These are phyloP conservation scores for Trebouxia sp. DNA, from an alignment of 139 green algal genomes.

Conservation along the genomic window DNA sequence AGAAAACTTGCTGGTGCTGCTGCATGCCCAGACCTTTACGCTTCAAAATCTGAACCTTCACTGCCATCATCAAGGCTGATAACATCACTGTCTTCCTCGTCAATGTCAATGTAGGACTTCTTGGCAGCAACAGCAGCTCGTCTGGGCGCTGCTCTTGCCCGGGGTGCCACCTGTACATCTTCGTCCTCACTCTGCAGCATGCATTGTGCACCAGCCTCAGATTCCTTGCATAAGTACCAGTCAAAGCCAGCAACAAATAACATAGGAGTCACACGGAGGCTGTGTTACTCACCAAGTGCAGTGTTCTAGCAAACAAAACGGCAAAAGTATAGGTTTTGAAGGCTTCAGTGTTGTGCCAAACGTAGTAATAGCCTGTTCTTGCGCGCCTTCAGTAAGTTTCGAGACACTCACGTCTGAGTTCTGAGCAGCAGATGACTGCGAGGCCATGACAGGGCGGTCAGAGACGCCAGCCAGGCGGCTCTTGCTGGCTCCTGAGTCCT, in stretches of 20 bases:
- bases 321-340: too few relatives aligned
- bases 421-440: background rate
- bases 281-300: too few relatives aligned
- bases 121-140: background rate
- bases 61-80: background rate
- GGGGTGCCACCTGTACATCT: background rate
- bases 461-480: background rate
- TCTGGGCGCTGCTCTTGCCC: conserved; percentile 2
- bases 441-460: background rate
- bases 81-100: conserved; percentile 2
- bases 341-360: too few relatives aligned
- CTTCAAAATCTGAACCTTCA: conserved; percentile 10
- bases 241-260: too few relatives aligned
- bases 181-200: too few relatives aligned
- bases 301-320: too few relatives aligned
- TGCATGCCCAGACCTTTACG: background rate
- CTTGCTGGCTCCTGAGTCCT: conserved; percentile 40
- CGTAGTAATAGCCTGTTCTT: too few relatives aligned
- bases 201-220: too few relatives aligned
- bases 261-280: too few relatives aligned
- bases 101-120: background rate
- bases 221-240: too few relatives aligned
- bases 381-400: too few relatives aligned
- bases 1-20: too few relatives aligned
- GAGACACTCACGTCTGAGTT: conserved; percentile 7